Evolutionary conservation across 768 basidiomycete genomes (phyloP), one percentile per base, ranked within the genome.

Genomic region (Termitomyces sp.): DNA sequence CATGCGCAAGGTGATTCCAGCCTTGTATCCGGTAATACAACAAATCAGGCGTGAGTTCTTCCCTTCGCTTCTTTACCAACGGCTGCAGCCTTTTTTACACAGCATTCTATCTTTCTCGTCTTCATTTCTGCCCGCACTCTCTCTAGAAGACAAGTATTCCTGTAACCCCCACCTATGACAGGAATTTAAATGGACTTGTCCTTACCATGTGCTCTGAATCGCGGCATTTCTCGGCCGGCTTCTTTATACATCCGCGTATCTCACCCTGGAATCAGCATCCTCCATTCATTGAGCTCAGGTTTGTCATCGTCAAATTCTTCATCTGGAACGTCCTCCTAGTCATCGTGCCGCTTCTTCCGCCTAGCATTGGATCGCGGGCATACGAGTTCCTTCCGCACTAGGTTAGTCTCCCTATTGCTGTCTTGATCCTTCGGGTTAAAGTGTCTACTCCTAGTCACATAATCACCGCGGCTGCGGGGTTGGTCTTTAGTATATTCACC

Each of bases 61-160:
- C 88, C 87, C 88, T 0, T 73, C 75, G 1, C 79, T 30, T 87
- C 68, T 87, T 90, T 61, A 80, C 87, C 0, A 85, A 43, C 5
- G n/a, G 9, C 14, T 5, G 41, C 20, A 9, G n/a, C 20, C 20
- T 32, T 11, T 49, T 48, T 5, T 5, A 32, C 26, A 26, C 11
- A 48, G 28, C 18, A n/a, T 26, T 20, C 11, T 32, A 32, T 30
- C 47, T n/a, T n/a, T n/a, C n/a, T 30, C 30, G 18, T n/a, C 30
- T 32, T 16, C n/a, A 30, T 30, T 9, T 47, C 30, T 28, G 9
- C 9, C 0, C 9, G 0, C 88, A 9, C 0, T 1, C 3, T 89
- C 88, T 0, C 78, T 86, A 0, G 88, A 89, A 5, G 88, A 90
- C 62, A 86, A 85, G 0, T 91, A 88, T 63, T 74, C 82, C 33